Conservation (phyloP, 352 stramenopile genomes). For the Peronospora destructor region DNA sequence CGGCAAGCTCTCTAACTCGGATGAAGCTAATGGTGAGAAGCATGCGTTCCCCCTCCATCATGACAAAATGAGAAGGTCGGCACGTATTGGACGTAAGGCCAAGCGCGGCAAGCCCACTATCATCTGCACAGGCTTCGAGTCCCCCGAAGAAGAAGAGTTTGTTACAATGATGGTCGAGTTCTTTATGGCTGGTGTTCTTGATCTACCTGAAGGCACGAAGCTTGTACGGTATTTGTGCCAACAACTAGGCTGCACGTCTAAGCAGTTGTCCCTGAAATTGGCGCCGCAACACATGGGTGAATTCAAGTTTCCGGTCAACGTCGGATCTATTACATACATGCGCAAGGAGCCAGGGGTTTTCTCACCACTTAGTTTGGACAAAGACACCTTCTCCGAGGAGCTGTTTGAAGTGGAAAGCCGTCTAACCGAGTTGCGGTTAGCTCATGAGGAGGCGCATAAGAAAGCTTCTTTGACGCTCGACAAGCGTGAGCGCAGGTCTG, state of each 20-base stretch:
- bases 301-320: constrained; percentile 48
- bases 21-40: constrained; percentile 12
- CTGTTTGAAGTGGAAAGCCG: constrained; percentile 49
- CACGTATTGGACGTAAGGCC: constrained; percentile 2
- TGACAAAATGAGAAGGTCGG: constrained; percentile 17
- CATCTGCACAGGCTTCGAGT: constrained; percentile 69
- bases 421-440: constrained; percentile 40
- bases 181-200: constrained; percentile 50
- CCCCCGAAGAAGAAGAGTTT: constrained; percentile 51
- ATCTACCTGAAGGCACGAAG: constrained; percentile 40
- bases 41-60: not conserved
- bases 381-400: constrained; percentile 40
- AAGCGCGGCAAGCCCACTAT: constrained; percentile 50
- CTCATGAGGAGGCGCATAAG: constrained; percentile 34
- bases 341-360: constrained; percentile 22
- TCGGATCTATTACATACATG: constrained; percentile 48
- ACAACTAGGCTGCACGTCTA: constrained; percentile 44
- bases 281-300: constrained; percentile 44
- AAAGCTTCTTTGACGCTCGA: constrained; percentile 12
- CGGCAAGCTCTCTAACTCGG: constrained; percentile 7
- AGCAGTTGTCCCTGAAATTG: constrained; percentile 64
- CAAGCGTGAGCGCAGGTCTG: constrained; percentile 26
- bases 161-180: constrained; percentile 52
- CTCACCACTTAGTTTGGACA: constrained; percentile 13
- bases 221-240: constrained; percentile 54